Evolutionary conservation across 805 yeast species (phyloP).

Genomic region (Scheffersomyces stipitis): DNA sequence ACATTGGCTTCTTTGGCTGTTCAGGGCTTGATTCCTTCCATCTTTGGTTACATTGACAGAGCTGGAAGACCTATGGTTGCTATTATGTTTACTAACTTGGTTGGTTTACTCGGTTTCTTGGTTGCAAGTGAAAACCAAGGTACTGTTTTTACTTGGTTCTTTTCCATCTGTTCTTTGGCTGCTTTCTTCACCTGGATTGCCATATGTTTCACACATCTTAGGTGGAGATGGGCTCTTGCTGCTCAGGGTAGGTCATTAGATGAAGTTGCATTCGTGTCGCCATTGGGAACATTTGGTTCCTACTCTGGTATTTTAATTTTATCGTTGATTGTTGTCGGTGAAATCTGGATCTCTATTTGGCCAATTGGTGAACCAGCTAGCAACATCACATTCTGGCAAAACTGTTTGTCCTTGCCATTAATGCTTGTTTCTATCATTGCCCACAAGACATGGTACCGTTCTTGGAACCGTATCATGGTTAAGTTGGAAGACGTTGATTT

Average conservation of each 20-base stretch:
- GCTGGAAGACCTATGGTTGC: conserved; percentile 44
- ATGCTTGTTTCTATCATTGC: conserved; percentile 44
- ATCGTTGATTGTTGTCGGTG: conserved; percentile 33
- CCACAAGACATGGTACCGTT: conserved; percentile 37
- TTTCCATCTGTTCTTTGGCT: conserved; percentile 41
- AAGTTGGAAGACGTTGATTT: conserved; percentile 38
- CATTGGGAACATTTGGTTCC: conserved; percentile 39
- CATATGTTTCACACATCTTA: conserved; percentile 39
- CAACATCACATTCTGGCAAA: conserved; percentile 47
- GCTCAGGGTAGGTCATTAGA: conserved; percentile 32
- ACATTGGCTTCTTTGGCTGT: conserved; percentile 66
- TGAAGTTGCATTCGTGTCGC: conserved; percentile 35
- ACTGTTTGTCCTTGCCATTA: conserved; percentile 42
- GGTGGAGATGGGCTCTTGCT: conserved; percentile 40
- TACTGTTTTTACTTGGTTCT: conserved; percentile 40
- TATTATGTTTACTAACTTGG: conserved; percentile 27
- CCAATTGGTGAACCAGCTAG: conserved; percentile 31
- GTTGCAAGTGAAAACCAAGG: conserved; percentile 31
- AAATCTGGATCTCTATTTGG: conserved; percentile 40
- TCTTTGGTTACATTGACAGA: conserved; percentile 39
- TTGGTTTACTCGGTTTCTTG: conserved; percentile 42
- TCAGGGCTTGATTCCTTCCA: conserved; percentile 66
- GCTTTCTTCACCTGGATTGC: conserved; percentile 43
- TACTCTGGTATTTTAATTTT: conserved; percentile 30
- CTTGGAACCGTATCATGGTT: conserved; percentile 28